Evolutionary conservation across 164 flowering plant genomes (phyloP).

Genomic region (Dillenia suffruticosa): DNA sequence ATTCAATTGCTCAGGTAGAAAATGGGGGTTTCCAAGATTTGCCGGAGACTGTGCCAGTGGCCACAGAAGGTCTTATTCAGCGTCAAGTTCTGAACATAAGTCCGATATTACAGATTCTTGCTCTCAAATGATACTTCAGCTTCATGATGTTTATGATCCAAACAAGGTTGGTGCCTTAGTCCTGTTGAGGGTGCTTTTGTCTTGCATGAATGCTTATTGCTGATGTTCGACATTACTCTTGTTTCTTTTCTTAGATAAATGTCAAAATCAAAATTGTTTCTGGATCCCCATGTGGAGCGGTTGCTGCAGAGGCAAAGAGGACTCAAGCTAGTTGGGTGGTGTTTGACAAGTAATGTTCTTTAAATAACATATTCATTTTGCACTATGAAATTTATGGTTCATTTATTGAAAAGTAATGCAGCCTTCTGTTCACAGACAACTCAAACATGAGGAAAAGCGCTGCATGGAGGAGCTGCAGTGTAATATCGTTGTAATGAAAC

Average conservation of each 20-base stretch:
- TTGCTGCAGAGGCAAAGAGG: slow-evolving; percentile 83
- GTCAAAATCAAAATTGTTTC: slow-evolving; percentile 79
- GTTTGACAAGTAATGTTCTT: slow-evolving; percentile 71
- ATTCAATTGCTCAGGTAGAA: slow-evolving; percentile 52
- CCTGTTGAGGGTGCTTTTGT: background rate
- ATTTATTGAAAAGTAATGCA: too few species aligned
- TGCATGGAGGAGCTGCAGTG: slow-evolving; percentile 82
- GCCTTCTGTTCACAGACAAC: slow-evolving; percentile 28
- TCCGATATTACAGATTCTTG: slow-evolving; percentile 77
- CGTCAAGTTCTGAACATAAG: slow-evolving; percentile 65
- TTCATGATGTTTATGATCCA: slow-evolving; percentile 92
- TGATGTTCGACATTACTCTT: background rate
- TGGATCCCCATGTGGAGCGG: slow-evolving; percentile 86
- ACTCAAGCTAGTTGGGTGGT: slow-evolving; percentile 89
- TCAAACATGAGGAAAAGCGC: slow-evolving; percentile 52
- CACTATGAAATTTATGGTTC: too few species aligned
- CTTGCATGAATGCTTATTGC: background rate
- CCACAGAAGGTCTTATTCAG: slow-evolving; percentile 46
- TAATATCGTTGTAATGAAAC: slow-evolving; percentile 69
- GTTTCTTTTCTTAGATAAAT: slow-evolving; percentile 52
- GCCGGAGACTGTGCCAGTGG: slow-evolving; percentile 97
- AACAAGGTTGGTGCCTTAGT: slow-evolving; percentile 48
- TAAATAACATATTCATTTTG: too few species aligned
- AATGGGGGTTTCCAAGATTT: slow-evolving; percentile 92
- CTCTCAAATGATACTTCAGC: slow-evolving; percentile 98